Conservation (phyloP, 306 rosid species). For the Pyrus bretschneideri region DNA sequence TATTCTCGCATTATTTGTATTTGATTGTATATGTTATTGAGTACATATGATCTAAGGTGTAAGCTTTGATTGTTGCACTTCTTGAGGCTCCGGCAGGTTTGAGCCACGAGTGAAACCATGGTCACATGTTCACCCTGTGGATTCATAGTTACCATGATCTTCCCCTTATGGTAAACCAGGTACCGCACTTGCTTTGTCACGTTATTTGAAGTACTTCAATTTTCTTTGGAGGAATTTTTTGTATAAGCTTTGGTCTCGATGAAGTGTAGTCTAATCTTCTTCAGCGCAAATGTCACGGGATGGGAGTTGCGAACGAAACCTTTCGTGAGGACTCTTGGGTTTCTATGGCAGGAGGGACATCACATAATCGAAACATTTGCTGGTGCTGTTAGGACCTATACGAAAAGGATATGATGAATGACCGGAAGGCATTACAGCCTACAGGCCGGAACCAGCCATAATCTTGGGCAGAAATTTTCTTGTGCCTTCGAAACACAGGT, state of each 20-base stretch:
- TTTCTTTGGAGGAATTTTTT: background rate
- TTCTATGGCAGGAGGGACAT: constrained; percentile 93
- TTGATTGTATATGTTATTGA: background rate
- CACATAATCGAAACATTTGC: constrained; percentile 80
- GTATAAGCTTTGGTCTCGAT: background rate
- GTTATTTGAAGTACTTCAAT: background rate
- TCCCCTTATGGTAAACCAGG: constrained; percentile 88
- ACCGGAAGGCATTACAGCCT: constrained; percentile 80
- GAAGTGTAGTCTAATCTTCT: constrained; percentile 13
- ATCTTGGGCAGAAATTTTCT: constrained; percentile 92
- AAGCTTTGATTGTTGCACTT: constrained; percentile 71
- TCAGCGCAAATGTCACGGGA: constrained; percentile 87
- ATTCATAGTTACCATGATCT: constrained; percentile 92
- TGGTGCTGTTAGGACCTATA: constrained; percentile 82
- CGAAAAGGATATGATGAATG: constrained; percentile 98
- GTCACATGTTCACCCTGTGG: constrained; percentile 98
- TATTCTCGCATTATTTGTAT: background rate
- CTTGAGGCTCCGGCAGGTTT: constrained; percentile 94
- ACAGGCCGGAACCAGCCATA: constrained; percentile 97
- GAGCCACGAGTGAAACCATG: constrained; percentile 88
- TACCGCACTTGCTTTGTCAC: constrained; percentile 11
- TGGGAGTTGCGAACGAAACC: constrained; percentile 98
- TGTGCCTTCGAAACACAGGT: constrained; percentile 92
- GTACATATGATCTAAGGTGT: constrained; percentile 51
- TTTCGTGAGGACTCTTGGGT: constrained; percentile 84